These are phyloP conservation scores for Colletotrichum sp. DNA, from an alignment of 2,329 filamentous ascomycete species.

Conservation along the genomic window DNA sequence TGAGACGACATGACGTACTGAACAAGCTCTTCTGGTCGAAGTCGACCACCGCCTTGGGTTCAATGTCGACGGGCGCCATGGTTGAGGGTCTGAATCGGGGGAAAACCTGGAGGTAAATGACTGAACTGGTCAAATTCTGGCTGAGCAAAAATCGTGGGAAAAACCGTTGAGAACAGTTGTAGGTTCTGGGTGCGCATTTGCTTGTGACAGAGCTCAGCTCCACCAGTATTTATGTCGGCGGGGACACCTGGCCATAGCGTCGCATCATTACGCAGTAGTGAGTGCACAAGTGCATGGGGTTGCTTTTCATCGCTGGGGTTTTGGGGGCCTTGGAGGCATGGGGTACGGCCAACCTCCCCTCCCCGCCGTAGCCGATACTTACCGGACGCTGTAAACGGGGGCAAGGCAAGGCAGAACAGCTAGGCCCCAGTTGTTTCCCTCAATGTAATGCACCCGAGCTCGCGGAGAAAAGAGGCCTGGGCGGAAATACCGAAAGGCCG, in stretches of 20 bases:
- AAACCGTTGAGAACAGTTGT: conserved; percentile 17
- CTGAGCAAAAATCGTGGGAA: not conserved
- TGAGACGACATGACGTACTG: conserved; percentile 51
- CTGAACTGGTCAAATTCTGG: not conserved
- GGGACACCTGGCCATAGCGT: conserved; percentile 22
- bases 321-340: not conserved
- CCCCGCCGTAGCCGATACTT: not conserved
- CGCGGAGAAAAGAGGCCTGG: not conserved
- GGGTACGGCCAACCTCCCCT: not conserved
- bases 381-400: not conserved
- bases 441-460: not conserved
- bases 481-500: not conserved
- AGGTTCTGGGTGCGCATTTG: not conserved
- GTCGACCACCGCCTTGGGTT: conserved; percentile 59
- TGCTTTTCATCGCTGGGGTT: not conserved
- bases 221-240: conserved; percentile 12
- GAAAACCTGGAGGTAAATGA: not conserved
- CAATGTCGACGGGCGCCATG: conserved; percentile 43
- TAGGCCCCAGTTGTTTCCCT: not conserved
- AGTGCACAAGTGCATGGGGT: not conserved
- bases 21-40: conserved; percentile 70
- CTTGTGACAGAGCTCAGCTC: conserved; percentile 19
- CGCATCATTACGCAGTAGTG: conserved; percentile 10
- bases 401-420: not conserved
- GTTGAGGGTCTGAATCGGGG: not conserved